phyloP scores from a whole-genome alignment of 371 early-diverging fungal genomes.

The Entomophthora muscae region DNA sequence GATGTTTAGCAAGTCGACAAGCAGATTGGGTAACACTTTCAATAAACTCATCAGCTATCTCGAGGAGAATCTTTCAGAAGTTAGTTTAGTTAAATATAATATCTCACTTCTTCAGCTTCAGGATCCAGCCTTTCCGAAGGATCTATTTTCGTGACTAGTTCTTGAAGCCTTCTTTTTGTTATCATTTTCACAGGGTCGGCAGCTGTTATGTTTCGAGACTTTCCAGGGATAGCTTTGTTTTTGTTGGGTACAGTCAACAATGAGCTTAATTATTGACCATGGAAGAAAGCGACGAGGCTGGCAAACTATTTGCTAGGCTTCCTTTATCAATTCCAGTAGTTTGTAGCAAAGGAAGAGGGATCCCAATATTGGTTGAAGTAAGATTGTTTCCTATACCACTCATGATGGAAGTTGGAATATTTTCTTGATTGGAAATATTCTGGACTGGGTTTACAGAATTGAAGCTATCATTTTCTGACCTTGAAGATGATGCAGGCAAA shows the following conservation, averaged over 20 bases:
- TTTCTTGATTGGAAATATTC: background rate
- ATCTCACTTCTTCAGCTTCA: conserved; percentile 71
- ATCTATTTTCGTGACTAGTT: conserved; percentile 75
- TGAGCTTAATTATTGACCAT: background rate
- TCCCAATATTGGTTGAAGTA: background rate
- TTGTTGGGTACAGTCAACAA: background rate
- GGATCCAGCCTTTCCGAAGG: conserved; percentile 67
- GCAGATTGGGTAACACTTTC: conserved; percentile 70
- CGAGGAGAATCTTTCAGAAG: conserved; percentile 47
- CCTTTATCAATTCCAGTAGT: background rate
- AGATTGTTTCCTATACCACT: background rate
- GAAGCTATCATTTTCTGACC: background rate
- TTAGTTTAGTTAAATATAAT: background rate
- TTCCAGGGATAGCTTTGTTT: background rate
- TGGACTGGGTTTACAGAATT: background rate
- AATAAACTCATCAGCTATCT: conserved; percentile 86
- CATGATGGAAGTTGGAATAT: background rate
- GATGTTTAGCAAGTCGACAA: conserved; percentile 77
- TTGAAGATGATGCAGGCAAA: background rate
- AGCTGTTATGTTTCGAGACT: background rate
- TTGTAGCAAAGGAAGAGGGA: background rate
- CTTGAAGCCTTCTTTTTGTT: conserved; percentile 70
- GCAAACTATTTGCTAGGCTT: background rate
- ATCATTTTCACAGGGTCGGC: conserved; percentile 18
- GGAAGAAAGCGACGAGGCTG: background rate